phyloP scores from a whole-genome alignment of 2,329 filamentous ascomycete species.

The Aspergillus felis region DNA sequence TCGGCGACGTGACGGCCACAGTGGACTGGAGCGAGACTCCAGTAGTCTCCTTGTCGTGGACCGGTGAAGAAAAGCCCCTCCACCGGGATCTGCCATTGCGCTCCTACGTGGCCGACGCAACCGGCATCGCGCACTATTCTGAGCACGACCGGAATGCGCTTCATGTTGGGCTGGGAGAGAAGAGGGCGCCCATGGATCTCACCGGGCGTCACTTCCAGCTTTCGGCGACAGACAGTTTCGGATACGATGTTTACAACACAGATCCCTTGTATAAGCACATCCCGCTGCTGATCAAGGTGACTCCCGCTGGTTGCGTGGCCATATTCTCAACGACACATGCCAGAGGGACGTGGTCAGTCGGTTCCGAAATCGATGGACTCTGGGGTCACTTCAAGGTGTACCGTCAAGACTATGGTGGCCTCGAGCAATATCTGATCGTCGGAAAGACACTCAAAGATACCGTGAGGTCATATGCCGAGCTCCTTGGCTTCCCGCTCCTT shows the following conservation, averaged over 20 bases:
- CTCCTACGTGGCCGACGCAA: slow-evolving; percentile 61
- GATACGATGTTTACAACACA: slow-evolving; percentile 66
- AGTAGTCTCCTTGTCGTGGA: slow-evolving; percentile 54
- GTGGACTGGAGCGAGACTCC: slow-evolving; percentile 59
- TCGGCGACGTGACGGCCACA: slow-evolving; percentile 50
- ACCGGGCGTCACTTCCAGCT: slow-evolving; percentile 63
- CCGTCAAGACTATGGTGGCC: slow-evolving; percentile 66
- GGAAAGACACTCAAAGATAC: slow-evolving; percentile 64
- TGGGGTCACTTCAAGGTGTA: slow-evolving; percentile 74
- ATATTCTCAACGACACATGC: slow-evolving; percentile 66
- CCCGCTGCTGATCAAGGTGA: slow-evolving; percentile 66
- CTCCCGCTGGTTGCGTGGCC: slow-evolving; percentile 60
- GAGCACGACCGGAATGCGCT: slow-evolving; percentile 59
- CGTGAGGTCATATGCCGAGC: slow-evolving; percentile 61
- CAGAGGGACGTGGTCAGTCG: slow-evolving; percentile 62
- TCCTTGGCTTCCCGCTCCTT: slow-evolving; percentile 64
- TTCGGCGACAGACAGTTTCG: slow-evolving; percentile 68
- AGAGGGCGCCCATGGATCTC: slow-evolving; percentile 69
- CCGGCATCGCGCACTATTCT: slow-evolving; percentile 63
- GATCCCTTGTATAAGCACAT: slow-evolving; percentile 75
- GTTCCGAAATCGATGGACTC: slow-evolving; percentile 70
- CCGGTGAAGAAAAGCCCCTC: slow-evolving; percentile 49
- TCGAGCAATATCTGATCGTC: slow-evolving; percentile 67
- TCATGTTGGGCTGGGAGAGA: slow-evolving; percentile 69
- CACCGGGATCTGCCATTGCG: slow-evolving; percentile 62